phyloP scores from a whole-genome alignment of 2,329 filamentous ascomycete genomes.

The Arthrobotrys sinensis region DNA sequence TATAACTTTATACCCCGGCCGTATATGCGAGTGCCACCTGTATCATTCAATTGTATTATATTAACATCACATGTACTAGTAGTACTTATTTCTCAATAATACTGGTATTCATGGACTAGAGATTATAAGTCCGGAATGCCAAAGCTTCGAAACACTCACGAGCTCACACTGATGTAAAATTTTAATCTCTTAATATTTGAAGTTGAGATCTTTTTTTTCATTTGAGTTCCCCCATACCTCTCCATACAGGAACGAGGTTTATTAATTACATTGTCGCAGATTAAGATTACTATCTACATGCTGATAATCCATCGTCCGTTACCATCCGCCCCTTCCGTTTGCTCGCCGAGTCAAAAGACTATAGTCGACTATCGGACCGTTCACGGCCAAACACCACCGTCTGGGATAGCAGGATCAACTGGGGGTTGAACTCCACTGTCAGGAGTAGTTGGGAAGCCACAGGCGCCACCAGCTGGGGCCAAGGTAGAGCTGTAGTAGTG shows the following conservation, averaged over 20 bases:
- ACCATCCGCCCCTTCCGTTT: not conserved
- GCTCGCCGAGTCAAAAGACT: not conserved
- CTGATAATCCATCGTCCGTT: constrained; percentile 7
- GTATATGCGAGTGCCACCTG: constrained; percentile 23
- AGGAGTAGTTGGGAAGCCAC: constrained; percentile 62
- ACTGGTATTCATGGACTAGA: not conserved
- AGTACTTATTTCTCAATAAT: constrained; percentile 29
- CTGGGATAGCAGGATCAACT: constrained; percentile 49
- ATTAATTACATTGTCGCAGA: constrained; percentile 23
- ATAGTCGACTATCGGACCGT: no score
- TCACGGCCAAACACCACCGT: constrained; percentile 48
- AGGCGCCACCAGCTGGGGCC: constrained; percentile 65
- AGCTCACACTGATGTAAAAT: not conserved
- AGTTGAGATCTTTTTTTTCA: constrained; percentile 16
- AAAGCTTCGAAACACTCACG: not conserved
- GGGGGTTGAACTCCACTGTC: constrained; percentile 36
- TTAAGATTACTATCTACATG: constrained; percentile 34
- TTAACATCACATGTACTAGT: constrained; percentile 36
- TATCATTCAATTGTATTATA: constrained; percentile 57
- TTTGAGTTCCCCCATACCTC: constrained; percentile 3
- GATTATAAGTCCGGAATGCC: not conserved
- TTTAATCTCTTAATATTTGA: constrained; percentile 1
- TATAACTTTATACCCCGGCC: constrained; percentile 37
- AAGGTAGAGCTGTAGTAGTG: constrained; percentile 68
- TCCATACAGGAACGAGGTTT: not conserved